These are phyloP conservation scores for Inga oerstediana DNA, from an alignment of 306 rosid species.

Conservation along the genomic window DNA sequence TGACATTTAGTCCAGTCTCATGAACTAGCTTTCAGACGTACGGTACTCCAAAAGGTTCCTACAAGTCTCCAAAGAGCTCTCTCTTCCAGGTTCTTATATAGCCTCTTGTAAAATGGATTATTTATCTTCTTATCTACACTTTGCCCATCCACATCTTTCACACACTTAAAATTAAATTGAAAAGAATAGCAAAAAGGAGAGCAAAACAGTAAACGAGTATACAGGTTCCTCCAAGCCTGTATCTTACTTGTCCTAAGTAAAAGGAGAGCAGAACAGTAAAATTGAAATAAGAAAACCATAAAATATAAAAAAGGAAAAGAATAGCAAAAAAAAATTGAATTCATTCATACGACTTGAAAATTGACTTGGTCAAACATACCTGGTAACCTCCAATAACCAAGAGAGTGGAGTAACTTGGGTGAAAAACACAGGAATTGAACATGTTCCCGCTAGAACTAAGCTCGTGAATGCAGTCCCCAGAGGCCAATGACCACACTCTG, in stretches of 20 bases:
- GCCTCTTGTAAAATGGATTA: constrained; percentile 5
- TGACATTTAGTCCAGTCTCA: neutral
- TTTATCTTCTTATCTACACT: neutral
- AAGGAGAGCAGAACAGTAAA: neutral
- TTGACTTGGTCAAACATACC: constrained; percentile 45
- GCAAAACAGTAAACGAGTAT: no score
- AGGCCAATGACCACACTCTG: constrained; percentile 75
- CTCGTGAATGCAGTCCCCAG: constrained; percentile 86
- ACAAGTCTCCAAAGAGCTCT: neutral
- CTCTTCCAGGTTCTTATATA: neutral
- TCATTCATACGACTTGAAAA: neutral
- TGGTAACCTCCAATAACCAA: constrained; percentile 93
- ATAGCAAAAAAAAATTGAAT: neutral
- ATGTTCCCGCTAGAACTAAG: constrained; percentile 74
- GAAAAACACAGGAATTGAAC: constrained; percentile 81
- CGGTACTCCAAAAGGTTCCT: neutral
- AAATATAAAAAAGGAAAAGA: neutral
- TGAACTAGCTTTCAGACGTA: neutral
- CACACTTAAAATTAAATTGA: neutral
- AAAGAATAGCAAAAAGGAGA: no score
- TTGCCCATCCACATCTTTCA: neutral
- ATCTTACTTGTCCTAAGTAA: neutral
- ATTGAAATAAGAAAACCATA: neutral
- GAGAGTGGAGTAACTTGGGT: constrained; percentile 81
- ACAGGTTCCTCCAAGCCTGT: no score